Percentiles rank a stretch among this genome's conserved stretches.
These are phyloP conservation scores for Aspergillus brasiliensis DNA, from an alignment of 2,329 filamentous ascomycete genomes.

Conservation along the genomic window DNA sequence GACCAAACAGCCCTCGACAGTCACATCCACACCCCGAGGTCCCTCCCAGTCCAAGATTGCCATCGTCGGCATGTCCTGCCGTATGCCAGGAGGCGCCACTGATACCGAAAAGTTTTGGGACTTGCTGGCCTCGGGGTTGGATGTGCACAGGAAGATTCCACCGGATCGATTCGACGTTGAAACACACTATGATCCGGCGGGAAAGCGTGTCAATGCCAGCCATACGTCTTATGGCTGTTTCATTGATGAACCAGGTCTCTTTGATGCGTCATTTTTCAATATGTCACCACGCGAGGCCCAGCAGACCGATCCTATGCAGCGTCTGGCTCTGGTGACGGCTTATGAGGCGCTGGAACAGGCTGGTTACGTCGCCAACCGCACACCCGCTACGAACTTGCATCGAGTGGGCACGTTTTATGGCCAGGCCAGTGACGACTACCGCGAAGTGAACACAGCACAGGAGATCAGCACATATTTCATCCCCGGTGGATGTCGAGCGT, in stretches of 20 bases:
- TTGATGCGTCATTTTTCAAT: slow-evolving; percentile 75
- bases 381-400: slow-evolving; percentile 63
- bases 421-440: slow-evolving; percentile 67
- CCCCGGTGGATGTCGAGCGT: slow-evolving; percentile 62
- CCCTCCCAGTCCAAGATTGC: slow-evolving; percentile 52
- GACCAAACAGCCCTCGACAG: too few species aligned
- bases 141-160: slow-evolving; percentile 67
- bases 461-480: slow-evolving; percentile 70
- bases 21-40: too few species aligned
- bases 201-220: slow-evolving; percentile 70
- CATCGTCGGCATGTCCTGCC: slow-evolving; percentile 76
- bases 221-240: slow-evolving; percentile 73
- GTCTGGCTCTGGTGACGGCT: slow-evolving; percentile 65
- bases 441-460: slow-evolving; percentile 70
- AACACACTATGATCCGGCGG: slow-evolving; percentile 67
- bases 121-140: slow-evolving; percentile 67
- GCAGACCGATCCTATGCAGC: slow-evolving; percentile 62
- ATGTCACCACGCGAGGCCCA: slow-evolving; percentile 74
- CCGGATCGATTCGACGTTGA: slow-evolving; percentile 68
- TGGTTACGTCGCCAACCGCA: slow-evolving; percentile 54
- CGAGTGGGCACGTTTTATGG: slow-evolving; percentile 73
- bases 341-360: slow-evolving; percentile 61
- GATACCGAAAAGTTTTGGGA: slow-evolving; percentile 70
- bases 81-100: slow-evolving; percentile 66
- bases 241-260: slow-evolving; percentile 69